Evolutionary conservation across 2,329 filamentous ascomycete species (phyloP), one percentile per base, ranked within the genome.

Genomic region (Exophiala calicioides): DNA sequence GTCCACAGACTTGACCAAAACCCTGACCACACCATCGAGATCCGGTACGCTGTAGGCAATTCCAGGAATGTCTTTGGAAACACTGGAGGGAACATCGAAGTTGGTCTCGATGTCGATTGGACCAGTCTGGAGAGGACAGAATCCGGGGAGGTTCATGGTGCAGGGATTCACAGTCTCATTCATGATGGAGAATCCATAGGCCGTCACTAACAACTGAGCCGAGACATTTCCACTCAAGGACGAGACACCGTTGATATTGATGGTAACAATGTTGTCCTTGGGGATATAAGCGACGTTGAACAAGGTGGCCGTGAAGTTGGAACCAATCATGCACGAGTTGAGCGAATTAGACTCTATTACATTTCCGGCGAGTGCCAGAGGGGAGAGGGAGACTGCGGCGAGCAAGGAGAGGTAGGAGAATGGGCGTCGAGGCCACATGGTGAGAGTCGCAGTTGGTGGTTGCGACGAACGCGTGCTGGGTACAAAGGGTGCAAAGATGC

Each of bases 1-100:
- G 10, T 78, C 71, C 4, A 80, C 84, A 55, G 80, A 76, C 65
- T 88, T 91, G 74, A 96, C 88, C 60, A 83, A 84, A 61, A 96
- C 82, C 61, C 80, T 82, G 40, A 95, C 86, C 40, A 81, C 85
- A 52, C 89, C 90, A 67, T 97, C 91, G 43, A 96, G 77, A 75
- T 96, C 91, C 37, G 90, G 90, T 32, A 97, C 86, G 39, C 79
- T 85, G 71, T 93, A 97, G 41, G 89, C 87, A 62, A 96, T 91
- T 37, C 80, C 77, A 78, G 90, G 90, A 61, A 97, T 83, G 43
- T 79, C 68, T 18, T 72, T 69, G 49, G 88, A 70, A 29, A 85
- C 79, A 19, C 75, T 71, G 9, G 68, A 58, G 7, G 74, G 69
- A 37, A 93, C 70, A 2, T 72, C 67, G 26, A 91, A 65, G 61